phyloP scores from a whole-genome alignment of 306 rosid species.

The Fragaria ananassa region DNA sequence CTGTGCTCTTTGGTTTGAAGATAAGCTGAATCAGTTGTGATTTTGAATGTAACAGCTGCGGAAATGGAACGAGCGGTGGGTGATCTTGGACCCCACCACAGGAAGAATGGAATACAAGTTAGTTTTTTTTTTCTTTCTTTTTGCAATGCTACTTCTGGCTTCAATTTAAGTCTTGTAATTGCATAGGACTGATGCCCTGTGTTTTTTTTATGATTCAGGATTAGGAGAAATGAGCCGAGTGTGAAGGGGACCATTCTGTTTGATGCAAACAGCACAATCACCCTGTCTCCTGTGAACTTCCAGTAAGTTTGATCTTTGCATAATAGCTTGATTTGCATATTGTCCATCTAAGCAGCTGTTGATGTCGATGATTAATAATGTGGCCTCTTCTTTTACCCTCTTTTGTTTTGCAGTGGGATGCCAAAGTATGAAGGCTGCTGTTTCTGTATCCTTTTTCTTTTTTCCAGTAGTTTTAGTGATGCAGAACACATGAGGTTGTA shows the following conservation, averaged over 20 bases:
- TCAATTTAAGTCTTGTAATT: conserved; percentile 4
- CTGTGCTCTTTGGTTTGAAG: background rate
- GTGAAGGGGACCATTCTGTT: conserved; percentile 80
- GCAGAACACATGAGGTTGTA: background rate
- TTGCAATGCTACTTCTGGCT: conserved; percentile 15
- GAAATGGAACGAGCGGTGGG: conserved; percentile 99
- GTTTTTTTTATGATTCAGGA: conserved; percentile 45
- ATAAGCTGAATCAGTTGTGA: background rate
- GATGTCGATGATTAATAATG: conserved; percentile 18
- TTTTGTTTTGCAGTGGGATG: conserved; percentile 55
- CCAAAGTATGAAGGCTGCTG: conserved; percentile 98
- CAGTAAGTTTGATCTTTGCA: conserved; percentile 56
- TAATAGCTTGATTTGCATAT: conserved; percentile 6
- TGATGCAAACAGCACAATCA: conserved; percentile 86
- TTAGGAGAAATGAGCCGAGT: conserved; percentile 79
- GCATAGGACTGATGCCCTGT: background rate
- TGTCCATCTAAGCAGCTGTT: conserved; percentile 12
- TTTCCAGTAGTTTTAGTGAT: conserved; percentile 10
- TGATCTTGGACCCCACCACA: conserved; percentile 82
- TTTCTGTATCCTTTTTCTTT: conserved; percentile 69
- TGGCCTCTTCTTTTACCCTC: conserved; percentile 7
- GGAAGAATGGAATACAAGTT: conserved; percentile 99
- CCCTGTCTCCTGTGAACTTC: conserved; percentile 91
- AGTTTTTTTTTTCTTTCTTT: conserved; percentile 25
- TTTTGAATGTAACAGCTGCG: conserved; percentile 50